Base-by-base conservation (phyloP, 306 rosid species). In the Rubus idaeus region DNA sequence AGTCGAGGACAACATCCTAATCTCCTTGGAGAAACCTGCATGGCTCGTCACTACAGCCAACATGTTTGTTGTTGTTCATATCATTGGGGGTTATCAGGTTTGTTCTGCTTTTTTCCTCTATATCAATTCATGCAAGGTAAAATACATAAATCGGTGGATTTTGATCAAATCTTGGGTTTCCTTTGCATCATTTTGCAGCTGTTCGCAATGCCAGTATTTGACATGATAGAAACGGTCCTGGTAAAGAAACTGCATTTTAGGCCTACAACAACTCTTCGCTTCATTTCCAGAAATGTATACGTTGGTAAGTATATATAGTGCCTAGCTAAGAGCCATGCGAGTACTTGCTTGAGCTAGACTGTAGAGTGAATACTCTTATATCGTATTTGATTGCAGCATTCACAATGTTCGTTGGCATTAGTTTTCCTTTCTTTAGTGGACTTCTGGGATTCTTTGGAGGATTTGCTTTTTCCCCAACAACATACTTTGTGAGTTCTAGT, bases 161-260 rank as follows among this genome's bases (percentile, higher is more conserved):
- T 42, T 64, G 70, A 64, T 30, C 70, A 64, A 3, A 64, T 64
- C 47, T 63, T 70, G 47, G 53, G 16, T 37, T 73, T 20, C 40
- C 18, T 53, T 51, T 81, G 35, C 39, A 10, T 45, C 61, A 49
- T 8, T 71, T 5, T 73, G 63, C 16, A 91, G 97, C 76, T 93
- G 6, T 89, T 74, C 79, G 98, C 98, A 49, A 93, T 93, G 93
- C 96, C 98, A 0, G 98, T 89, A 39, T 91, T 93, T 79, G 92
- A 89, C 91, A 91, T 93, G 97, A 85, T 91, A 0, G 96, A 93
- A 63, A 88, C 93, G 0, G 6, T 91, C 3, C 7, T 91, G 79
- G 88, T 93, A 2, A 93, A 84, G 84, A 75, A 80, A 61, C 37
- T 77, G 75, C 82, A 45, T 39, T 93, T 85, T 83, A 84, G 39